Conservation (phyloP, 2,329 filamentous ascomycete species). For the Colletotrichum lindemuthianum region DNA sequence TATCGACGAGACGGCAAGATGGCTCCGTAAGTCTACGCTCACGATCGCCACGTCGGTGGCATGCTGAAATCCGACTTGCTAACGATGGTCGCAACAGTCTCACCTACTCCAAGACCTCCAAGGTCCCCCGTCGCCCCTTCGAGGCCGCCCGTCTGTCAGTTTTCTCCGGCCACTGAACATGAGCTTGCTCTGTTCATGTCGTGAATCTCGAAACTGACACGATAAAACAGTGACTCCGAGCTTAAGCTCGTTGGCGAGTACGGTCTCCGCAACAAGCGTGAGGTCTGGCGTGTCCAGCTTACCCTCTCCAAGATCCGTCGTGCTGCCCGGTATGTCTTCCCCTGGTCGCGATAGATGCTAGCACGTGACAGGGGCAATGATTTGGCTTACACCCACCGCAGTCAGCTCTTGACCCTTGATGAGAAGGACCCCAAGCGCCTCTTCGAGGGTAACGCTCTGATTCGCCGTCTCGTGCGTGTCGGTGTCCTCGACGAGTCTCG, state of each 20-base stretch:
- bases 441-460: constrained; percentile 99
- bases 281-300: constrained; percentile 99
- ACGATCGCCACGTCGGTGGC: background rate
- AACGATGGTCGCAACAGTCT: constrained; percentile 49
- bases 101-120: constrained; percentile 99
- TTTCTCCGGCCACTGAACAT: constrained; percentile 93
- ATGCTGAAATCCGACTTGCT: constrained; percentile 25
- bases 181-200: constrained; percentile 99
- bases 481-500: constrained; percentile 99
- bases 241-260: constrained; percentile 99
- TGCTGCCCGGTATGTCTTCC: constrained; percentile 87
- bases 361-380: background rate
- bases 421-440: constrained; percentile 99
- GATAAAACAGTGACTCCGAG: constrained; percentile 87
- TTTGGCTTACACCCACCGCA: constrained; percentile 52
- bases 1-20: constrained; percentile 48
- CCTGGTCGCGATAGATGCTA: background rate
- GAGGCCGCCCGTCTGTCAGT: constrained; percentile 99
- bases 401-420: constrained; percentile 99
- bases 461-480: constrained; percentile 99
- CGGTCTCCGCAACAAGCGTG: constrained; percentile 99
- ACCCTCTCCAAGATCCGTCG: constrained; percentile 99
- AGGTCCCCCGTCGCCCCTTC: constrained; percentile 97
- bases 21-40: constrained; percentile 51
- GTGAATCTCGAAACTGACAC: constrained; percentile 76